Evolutionary conservation across 2,329 filamentous ascomycete species (phyloP).

Genomic region (Neopestalotiopsis rosae): DNA sequence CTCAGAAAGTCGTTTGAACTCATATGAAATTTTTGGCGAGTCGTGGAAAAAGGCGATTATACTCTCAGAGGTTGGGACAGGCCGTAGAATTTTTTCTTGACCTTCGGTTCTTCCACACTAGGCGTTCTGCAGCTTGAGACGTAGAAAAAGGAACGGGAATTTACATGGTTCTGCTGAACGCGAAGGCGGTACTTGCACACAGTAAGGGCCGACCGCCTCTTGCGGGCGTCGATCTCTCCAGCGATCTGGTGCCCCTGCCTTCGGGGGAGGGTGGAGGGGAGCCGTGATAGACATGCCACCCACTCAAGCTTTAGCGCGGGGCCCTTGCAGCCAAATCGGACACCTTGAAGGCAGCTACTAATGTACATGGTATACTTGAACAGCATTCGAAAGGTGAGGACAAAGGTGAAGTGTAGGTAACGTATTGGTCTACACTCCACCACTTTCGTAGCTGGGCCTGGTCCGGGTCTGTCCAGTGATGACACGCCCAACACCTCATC

Average conservation of each 20-base stretch:
- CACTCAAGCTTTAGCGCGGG: slow-evolving; percentile 10
- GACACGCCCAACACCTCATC: background rate
- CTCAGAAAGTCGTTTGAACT: background rate
- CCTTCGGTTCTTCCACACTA: background rate
- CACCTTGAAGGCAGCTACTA: slow-evolving; percentile 10
- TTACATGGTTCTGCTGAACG: background rate
- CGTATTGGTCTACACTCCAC: background rate
- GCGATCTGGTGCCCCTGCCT: slow-evolving; percentile 9
- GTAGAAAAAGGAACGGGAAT: background rate
- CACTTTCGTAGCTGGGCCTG: background rate
- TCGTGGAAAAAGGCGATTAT: background rate
- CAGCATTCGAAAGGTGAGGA: background rate
- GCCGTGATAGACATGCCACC: slow-evolving; percentile 14
- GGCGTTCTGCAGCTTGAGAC: background rate
- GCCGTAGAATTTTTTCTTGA: background rate
- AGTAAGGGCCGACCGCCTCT: slow-evolving; percentile 9
- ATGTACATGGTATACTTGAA: background rate
- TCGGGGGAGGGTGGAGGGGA: slow-evolving; percentile 11
- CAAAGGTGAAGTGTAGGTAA: background rate
- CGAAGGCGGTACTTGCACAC: background rate
- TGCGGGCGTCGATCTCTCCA: slow-evolving; percentile 14
- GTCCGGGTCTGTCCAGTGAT: background rate
- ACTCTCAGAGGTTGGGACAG: background rate
- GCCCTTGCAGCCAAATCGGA: slow-evolving; percentile 11
- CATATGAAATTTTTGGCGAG: background rate